Conservation (phyloP, 2,329 filamentous ascomycete species). For the Fusarium bactridioides region DNA sequence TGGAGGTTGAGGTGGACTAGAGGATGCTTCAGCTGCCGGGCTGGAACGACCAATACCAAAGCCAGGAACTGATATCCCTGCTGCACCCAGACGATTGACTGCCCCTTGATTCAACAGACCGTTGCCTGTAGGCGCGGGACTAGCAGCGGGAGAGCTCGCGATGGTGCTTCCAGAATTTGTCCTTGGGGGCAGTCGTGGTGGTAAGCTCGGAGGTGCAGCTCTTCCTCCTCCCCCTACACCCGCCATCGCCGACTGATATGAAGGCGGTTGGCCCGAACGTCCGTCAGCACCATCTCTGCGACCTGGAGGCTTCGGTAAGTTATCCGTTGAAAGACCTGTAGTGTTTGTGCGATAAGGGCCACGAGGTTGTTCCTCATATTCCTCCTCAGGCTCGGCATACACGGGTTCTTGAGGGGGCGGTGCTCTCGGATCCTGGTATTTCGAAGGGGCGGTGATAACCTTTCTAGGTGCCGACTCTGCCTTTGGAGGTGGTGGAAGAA, state of each 20-base stretch:
- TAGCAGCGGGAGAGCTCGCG: conserved; percentile 33
- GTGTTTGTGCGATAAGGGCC: conserved; percentile 75
- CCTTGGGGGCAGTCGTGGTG: conserved; percentile 69
- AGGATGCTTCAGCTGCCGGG: conserved; percentile 40
- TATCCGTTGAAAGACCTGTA: conserved; percentile 72
- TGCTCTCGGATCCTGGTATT: conserved; percentile 44
- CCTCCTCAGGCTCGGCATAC: conserved; percentile 15
- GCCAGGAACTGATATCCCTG: conserved; percentile 80
- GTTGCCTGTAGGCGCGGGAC: conserved; percentile 33
- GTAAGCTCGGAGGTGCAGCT: conserved; percentile 65
- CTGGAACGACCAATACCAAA: conserved; percentile 71
- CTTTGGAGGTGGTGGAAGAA: conserved; percentile 38
- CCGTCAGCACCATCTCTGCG: conserved; percentile 55
- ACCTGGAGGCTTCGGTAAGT: conserved; percentile 75
- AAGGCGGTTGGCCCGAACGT: conserved; percentile 44
- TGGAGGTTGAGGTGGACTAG: conserved; percentile 41
- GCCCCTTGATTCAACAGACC: conserved; percentile 63
- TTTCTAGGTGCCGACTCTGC: conserved; percentile 38
- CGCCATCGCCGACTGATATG: conserved; percentile 42
- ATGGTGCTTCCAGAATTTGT: conserved; percentile 46
- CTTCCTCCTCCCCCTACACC: conserved; percentile 42
- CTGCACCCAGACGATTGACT: conserved; percentile 70
- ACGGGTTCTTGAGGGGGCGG: conserved; percentile 21
- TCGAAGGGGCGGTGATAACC: conserved; percentile 45
- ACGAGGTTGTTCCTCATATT: conserved; percentile 54